Evolutionary conservation across 2,329 filamentous ascomycete genomes (phyloP).

Genomic region (Elsinoe arachidis): DNA sequence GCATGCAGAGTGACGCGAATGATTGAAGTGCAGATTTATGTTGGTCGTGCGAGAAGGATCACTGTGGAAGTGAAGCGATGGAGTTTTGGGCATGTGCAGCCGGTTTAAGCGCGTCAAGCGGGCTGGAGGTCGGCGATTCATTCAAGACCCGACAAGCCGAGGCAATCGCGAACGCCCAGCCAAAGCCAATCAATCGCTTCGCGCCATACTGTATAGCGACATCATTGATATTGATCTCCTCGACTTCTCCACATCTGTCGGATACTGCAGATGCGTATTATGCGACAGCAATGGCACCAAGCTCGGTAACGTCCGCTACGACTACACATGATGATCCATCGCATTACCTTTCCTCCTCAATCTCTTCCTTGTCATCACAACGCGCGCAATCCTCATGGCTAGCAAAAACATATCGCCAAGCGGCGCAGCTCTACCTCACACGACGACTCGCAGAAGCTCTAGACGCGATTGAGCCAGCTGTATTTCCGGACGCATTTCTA

Average conservation of each 20-base stretch:
- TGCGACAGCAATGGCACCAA: constrained; percentile 22
- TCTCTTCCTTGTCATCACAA: constrained; percentile 59
- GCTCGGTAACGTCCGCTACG: constrained; percentile 25
- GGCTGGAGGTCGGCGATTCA: not conserved
- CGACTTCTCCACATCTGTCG: not conserved
- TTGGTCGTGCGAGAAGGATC: too few relatives aligned
- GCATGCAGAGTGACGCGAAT: too few relatives aligned
- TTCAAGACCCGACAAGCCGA: not conserved
- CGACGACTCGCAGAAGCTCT: constrained; percentile 85
- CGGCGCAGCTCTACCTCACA: constrained; percentile 88
- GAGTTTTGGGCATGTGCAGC: not conserved
- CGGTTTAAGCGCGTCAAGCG: not conserved
- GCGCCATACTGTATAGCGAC: constrained; percentile 1
- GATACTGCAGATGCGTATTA: constrained; percentile 1
- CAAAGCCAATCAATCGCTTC: constrained; percentile 3
- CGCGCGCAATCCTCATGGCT: constrained; percentile 62
- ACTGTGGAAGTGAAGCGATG: too few relatives aligned
- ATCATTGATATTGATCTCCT: not conserved
- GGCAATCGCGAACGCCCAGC: not conserved
- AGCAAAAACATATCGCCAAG: constrained; percentile 88
- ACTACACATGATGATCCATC: constrained; percentile 45
- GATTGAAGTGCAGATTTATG: too few relatives aligned
- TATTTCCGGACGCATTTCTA: constrained; percentile 47
- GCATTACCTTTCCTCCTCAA: constrained; percentile 56
- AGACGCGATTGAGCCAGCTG: constrained; percentile 72